A percentile compares a stretch with the other conserved stretches of the same genome.
Conservation (phyloP, 2,329 filamentous ascomycete species). For the Aspergillus novofumigatus region DNA sequence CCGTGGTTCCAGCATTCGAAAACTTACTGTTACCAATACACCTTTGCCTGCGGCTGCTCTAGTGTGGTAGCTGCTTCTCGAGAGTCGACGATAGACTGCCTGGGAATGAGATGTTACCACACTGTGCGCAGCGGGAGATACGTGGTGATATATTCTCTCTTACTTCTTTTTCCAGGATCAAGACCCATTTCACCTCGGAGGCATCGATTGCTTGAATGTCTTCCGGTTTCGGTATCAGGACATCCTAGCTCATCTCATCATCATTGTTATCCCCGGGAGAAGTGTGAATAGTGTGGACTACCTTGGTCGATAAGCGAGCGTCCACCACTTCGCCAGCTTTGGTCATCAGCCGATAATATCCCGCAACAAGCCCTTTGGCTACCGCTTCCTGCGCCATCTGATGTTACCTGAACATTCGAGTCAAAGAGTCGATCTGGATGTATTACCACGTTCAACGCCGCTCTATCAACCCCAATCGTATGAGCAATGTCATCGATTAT, state of each 20-base stretch:
- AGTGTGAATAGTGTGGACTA: slow-evolving; percentile 1
- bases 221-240: slow-evolving; percentile 48
- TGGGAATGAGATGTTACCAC: slow-evolving; percentile 19
- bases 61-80: slow-evolving; percentile 45
- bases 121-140: background rate
- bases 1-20: background rate
- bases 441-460: slow-evolving; percentile 54
- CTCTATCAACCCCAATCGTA: slow-evolving; percentile 54
- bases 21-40: slow-evolving; percentile 53
- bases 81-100: slow-evolving; percentile 58
- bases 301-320: slow-evolving; percentile 34
- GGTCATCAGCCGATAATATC: slow-evolving; percentile 27
- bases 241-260: slow-evolving; percentile 38
- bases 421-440: background rate
- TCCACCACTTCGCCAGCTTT: slow-evolving; percentile 29
- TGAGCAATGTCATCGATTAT: slow-evolving; percentile 59
- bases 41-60: slow-evolving; percentile 41
- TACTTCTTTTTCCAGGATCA: slow-evolving; percentile 63
- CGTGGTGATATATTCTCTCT: background rate
- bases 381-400: slow-evolving; percentile 34
- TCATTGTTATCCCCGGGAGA: background rate
- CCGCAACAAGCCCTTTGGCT: slow-evolving; percentile 42
- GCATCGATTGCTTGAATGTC: slow-evolving; percentile 46
- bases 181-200: slow-evolving; percentile 50
- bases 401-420: background rate